Evolutionary conservation across 2,329 filamentous ascomycete species (phyloP).

Genomic region (Apiospora pterosperma): DNA sequence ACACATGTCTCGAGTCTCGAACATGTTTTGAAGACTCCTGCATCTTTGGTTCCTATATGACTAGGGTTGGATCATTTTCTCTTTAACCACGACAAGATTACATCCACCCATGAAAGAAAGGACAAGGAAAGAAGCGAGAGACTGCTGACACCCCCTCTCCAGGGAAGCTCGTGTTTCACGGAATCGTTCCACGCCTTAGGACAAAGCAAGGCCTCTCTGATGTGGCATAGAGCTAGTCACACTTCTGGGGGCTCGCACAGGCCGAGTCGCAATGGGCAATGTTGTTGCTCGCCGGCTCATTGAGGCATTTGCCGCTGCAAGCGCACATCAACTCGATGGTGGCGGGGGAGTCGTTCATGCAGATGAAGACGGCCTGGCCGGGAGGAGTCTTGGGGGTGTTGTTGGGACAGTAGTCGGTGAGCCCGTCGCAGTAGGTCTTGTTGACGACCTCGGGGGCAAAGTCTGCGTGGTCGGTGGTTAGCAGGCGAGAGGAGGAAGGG

Average conservation of each 20-base stretch:
- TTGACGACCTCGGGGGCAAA: conserved; percentile 21
- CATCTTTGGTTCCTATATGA: no score
- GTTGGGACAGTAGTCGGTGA: conserved; percentile 21
- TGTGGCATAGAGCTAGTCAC: neutral
- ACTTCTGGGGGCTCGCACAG: conserved; percentile 18
- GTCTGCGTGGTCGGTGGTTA: conserved; percentile 14
- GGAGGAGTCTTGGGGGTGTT: conserved; percentile 23
- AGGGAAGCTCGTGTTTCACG: no score
- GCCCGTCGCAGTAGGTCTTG: conserved; percentile 25
- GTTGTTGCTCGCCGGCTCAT: conserved; percentile 24
- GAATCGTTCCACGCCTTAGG: no score
- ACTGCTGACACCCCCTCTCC: no score
- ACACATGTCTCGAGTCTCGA: no score
- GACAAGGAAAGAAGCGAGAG: no score
- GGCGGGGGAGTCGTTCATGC: conserved; percentile 26
- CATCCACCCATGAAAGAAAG: no score
- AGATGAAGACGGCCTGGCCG: conserved; percentile 26
- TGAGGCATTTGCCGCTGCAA: conserved; percentile 24
- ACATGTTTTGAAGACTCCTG: no score
- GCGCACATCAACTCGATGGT: conserved; percentile 26
- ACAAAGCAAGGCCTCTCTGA: neutral
- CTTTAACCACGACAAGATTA: no score
- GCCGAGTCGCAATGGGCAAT: conserved; percentile 28
- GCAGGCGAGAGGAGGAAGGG: neutral
- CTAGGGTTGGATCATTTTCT: no score